Percentiles rank a stretch among this genome's conserved stretches.
phyloP scores from a whole-genome alignment of 1,284 basidiomycete species.

The Trichosporon ovoides region DNA sequence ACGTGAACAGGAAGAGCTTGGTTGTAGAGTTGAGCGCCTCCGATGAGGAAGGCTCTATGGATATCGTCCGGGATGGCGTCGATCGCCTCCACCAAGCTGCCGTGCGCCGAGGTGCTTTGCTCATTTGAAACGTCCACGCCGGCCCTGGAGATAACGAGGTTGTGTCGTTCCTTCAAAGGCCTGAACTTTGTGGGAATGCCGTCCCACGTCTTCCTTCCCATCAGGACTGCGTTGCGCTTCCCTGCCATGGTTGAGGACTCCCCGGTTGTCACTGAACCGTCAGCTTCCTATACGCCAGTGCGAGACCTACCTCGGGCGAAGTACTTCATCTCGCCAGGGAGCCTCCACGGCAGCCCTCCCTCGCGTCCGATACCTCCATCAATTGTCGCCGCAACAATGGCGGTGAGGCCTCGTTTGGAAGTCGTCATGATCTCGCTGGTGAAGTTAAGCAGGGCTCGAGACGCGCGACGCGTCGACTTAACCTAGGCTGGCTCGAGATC shows the following conservation, averaged over 20 bases:
- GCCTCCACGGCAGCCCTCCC: slow-evolving; percentile 75
- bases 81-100: slow-evolving; percentile 39
- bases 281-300: not conserved
- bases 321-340: slow-evolving; percentile 87
- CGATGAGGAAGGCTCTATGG: slow-evolving; percentile 68
- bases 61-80: slow-evolving; percentile 16
- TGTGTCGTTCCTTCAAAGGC: slow-evolving; percentile 71
- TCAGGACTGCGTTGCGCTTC: slow-evolving; percentile 71
- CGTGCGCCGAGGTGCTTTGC: slow-evolving; percentile 25
- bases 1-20: slow-evolving; percentile 60
- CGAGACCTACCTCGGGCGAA: slow-evolving; percentile 65
- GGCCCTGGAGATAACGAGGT: slow-evolving; percentile 72
- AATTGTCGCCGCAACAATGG: slow-evolving; percentile 88
- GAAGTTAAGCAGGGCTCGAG: not conserved
- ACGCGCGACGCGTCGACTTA: slow-evolving; percentile 5
- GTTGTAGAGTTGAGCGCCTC: slow-evolving; percentile 79
- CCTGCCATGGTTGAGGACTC: slow-evolving; percentile 27
- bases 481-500: not conserved
- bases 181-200: slow-evolving; percentile 83
- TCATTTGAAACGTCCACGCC: slow-evolving; percentile 59
- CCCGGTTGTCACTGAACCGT: slow-evolving; percentile 41
- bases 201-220: slow-evolving; percentile 99
- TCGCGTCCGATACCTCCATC: slow-evolving; percentile 81
- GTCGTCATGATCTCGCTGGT: slow-evolving; percentile 2
- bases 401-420: slow-evolving; percentile 55